Conservation (phyloP, 2,329 filamentous ascomycete genomes). For the Curvularia spicifera region DNA sequence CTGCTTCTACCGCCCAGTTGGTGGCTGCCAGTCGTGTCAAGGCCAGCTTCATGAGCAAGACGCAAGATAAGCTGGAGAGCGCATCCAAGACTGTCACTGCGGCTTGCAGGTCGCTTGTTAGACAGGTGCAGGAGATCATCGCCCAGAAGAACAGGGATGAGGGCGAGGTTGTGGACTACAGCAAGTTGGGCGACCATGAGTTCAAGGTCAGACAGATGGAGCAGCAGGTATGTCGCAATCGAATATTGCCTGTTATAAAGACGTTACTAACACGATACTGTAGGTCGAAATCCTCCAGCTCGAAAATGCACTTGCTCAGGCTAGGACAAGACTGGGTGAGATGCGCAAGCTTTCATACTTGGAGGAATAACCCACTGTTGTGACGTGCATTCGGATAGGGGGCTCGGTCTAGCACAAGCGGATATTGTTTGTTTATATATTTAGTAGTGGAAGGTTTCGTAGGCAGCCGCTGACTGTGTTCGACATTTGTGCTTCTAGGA, state of each 20-base stretch:
- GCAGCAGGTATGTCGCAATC: constrained; percentile 78
- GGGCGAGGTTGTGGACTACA: constrained; percentile 81
- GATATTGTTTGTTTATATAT: constrained; percentile 6
- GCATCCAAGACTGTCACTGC: constrained; percentile 91
- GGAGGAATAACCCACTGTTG: constrained; percentile 35
- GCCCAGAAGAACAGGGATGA: constrained; percentile 82
- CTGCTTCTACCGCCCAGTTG: constrained; percentile 93
- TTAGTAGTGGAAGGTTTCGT: background rate
- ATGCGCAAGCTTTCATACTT: constrained; percentile 97
- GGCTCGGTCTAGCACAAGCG: background rate
- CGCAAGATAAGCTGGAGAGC: constrained; percentile 86
- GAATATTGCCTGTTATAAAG: background rate
- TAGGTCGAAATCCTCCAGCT: constrained; percentile 97
- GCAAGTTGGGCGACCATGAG: constrained; percentile 86
- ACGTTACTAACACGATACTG: constrained; percentile 19
- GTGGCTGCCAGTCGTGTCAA: constrained; percentile 96
- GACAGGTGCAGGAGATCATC: constrained; percentile 95
- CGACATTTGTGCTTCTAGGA: background rate
- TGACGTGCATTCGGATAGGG: background rate
- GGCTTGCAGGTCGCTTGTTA: constrained; percentile 84
- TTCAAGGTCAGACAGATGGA: constrained; percentile 99
- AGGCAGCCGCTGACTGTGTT: background rate
- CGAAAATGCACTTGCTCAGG: constrained; percentile 82
- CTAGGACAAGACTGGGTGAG: constrained; percentile 85
- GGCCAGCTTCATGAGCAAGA: constrained; percentile 97